Conservation (phyloP, 331 rosid species). For the Arachis monticola region DNA sequence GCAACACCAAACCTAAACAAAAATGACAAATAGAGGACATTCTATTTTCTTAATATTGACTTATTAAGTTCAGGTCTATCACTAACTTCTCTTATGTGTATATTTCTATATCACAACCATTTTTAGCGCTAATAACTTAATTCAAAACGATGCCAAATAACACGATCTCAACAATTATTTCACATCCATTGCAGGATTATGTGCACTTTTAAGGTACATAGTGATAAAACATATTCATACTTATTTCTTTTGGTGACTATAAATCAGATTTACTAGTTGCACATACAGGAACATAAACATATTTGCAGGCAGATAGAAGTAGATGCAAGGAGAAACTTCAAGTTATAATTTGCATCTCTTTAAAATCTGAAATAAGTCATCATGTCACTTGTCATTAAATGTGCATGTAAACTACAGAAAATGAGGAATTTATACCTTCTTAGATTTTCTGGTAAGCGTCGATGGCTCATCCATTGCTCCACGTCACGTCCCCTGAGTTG, state of each 20-base stretch:
- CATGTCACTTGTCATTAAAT: neutral
- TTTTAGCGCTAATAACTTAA: neutral
- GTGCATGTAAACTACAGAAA: neutral
- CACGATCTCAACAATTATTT: slow-evolving; percentile 7
- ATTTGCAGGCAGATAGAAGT: neutral
- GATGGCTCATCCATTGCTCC: slow-evolving; percentile 86
- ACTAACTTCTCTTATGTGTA: neutral
- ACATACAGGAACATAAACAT: neutral
- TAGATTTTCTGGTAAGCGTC: slow-evolving; percentile 63
- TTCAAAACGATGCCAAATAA: neutral
- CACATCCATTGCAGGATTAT: neutral
- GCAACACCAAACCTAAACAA: neutral
- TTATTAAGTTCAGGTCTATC: neutral
- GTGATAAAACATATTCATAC: neutral
- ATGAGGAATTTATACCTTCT: slow-evolving; percentile 51
- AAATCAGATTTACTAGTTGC: no score
- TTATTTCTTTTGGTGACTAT: no score
- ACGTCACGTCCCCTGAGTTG: slow-evolving; percentile 70
- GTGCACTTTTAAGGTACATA: neutral
- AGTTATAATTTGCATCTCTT: neutral
- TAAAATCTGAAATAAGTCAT: neutral
- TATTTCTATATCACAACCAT: neutral
- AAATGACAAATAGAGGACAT: neutral
- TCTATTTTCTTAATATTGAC: neutral
- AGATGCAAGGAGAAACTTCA: neutral